Evolutionary conservation across 2,329 filamentous ascomycete species (phyloP), one percentile per base, ranked within the genome.

Genomic region (Sclerotinia trifoliorum): DNA sequence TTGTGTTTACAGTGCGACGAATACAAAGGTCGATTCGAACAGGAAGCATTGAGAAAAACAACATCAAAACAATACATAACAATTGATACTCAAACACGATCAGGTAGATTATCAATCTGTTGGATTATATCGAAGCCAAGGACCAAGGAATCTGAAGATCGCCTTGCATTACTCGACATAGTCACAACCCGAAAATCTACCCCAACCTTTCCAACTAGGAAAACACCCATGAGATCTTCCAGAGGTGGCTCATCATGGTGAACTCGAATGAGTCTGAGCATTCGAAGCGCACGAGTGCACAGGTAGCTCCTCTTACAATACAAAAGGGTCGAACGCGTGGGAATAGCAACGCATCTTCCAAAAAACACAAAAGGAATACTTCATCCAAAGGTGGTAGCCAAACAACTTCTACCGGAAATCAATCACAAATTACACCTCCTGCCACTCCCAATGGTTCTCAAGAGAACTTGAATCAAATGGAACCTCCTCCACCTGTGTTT

Each of bases 381-480:
- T 84, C 73, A 80, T 85, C 75, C 52, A 70, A 71, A 46, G 73
- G 73, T 65, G 75, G 74, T 61, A 73, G 63, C 55, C 62, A 67
- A 24, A 74, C 73, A 44, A 70, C 68, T 44, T 75, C 76, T n/a
- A 65, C 72, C 24, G 73, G 68, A 55, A 69, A 63, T 55, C 75
- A 74, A 52, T 73, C 75, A 35, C 88, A 93, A 73, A 90, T 94
- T 80, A 94, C 91, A 61, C 91, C 92, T 39, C 91, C 92, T 54
- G 82, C 89, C 71, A 94, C 91, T 11, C 92, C 91, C 24, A 88
- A 89, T 79, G 85, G 84, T 75, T 88, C 87, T 32, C 84, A 85
- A 76, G 89, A 92, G 73, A 74, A 81, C 74, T 75, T 80, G 70
- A 78, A 79, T 74, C 75, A 80, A 70, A 73, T 77, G 62, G 80